Evolutionary conservation across 257 asterid species (phyloP), one percentile per base, ranked within the genome.

Genomic region (Hygrophila difformis): DNA sequence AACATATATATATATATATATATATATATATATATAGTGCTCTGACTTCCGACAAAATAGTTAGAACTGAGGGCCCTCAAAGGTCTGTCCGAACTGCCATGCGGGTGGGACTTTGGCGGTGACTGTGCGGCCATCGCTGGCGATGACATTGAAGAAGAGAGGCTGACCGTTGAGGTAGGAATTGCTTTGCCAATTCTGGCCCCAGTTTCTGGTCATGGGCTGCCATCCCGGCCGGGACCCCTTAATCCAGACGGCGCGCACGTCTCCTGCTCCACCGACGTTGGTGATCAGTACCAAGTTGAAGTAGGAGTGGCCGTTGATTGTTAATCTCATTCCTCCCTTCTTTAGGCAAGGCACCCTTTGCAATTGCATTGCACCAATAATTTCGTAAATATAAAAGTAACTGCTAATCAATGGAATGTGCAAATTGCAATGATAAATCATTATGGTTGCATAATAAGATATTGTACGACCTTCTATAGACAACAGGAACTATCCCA

Each of bases 191-290:
- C 88, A 78, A 47, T 74, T 78, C 49, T 78, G 78, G 4, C 83
- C 88, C 78, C 88, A 75, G 40, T 74, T 71, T 60, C 83, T 63
- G 13, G 62, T 39, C 88, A 78, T 66, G 41, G 56, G 29, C 43
- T 79, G 93, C 96, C 96, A 87, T 6, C 70, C 68, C 3, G 84
- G 75, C 43, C 87, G 67, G 10, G 96, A 79, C 2, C 80, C 76
- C 67, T 68, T 71, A 37, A 78, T 56, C 63, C 71, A 67, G 44
- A 71, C 69, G 1, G 51, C 34, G 16, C 62, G 70, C 2, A 79
- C 94, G 54, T 87, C 96, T 0, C 94, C 96, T 3, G 89, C 82
- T 8, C 93, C 96, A 6, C 84, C 96, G 6, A 87, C 96, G 64
- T 87, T 87, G 17, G 96, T 82, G 6, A 87, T 56, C 19, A 87